Evolutionary conservation across 2,329 filamentous ascomycete genomes (phyloP).

Genomic region (Apiospora arundinis): DNA sequence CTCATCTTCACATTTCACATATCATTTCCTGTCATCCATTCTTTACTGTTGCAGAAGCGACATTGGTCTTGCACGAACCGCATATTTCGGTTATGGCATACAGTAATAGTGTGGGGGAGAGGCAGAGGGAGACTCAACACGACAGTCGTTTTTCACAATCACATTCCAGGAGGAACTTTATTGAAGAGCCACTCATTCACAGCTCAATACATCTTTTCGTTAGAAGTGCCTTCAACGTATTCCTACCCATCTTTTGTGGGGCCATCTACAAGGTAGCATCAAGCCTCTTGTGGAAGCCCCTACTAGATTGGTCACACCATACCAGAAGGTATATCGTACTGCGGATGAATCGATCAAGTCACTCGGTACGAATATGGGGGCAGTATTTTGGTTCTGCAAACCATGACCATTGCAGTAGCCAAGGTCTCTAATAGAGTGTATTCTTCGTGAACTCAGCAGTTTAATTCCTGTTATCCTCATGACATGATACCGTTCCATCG

Average conservation of each 20-base stretch:
- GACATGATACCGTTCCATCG: constrained; percentile 16
- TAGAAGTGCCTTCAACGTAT: not conserved
- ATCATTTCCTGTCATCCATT: too few relatives aligned
- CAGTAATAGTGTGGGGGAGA: too few relatives aligned
- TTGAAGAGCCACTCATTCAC: not conserved
- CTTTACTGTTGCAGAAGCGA: too few relatives aligned
- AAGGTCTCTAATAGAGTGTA: not conserved
- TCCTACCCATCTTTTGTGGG: not conserved
- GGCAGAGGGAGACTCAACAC: not conserved
- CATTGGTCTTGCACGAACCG: too few relatives aligned
- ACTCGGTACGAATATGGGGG: not conserved
- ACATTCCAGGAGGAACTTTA: not conserved
- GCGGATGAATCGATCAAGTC: not conserved
- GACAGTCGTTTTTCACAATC: not conserved
- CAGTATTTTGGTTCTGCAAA: not conserved
- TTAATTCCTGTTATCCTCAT: constrained; percentile 1
- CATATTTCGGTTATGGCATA: too few relatives aligned
- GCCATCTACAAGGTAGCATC: too few relatives aligned
- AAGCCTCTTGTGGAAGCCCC: not conserved
- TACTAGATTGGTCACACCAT: not conserved
- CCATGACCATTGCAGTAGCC: not conserved
- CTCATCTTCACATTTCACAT: too few relatives aligned
- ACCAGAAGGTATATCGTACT: not conserved
- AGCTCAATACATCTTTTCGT: not conserved
- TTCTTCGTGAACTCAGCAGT: constrained; percentile 4